Evolutionary conservation across 805 yeast genomes (phyloP), one percentile per base, ranked within the genome.

Genomic region (Teunomyces funiuensis): DNA sequence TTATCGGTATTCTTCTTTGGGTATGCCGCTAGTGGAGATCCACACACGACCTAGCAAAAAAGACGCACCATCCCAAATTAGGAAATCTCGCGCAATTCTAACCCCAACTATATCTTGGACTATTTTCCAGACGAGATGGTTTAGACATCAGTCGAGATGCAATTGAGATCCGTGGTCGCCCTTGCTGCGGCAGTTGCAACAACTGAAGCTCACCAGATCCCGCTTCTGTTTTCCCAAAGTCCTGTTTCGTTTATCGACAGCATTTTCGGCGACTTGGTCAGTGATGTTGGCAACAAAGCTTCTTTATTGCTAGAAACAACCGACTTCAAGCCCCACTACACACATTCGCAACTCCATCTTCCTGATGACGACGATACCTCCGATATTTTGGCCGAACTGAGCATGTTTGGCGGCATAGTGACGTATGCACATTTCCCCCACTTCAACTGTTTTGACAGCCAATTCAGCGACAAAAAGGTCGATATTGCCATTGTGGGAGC

Each of bases 401-500:
- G 43, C 29, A 22, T 62, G 40, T 76, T 74, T 50, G 77, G 80
- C 2, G 83, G 83, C 3, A 71, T 78, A 27, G 63, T 74, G 15
- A 73, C 83, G 1, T 80, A 75, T 61, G 85, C 77, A 1, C 80
- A 76, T 42, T 60, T 73, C 34, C 64, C 71, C 7, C 60, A 63
- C 33, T 65, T 68, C 44, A 63, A 74, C 46, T 79, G 84, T 53
- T 78, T 73, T 52, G 65, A 71, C 40, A 67, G 69, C 57, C 16
- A 34, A 4, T 43, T 34, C 15, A 46, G 28, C 28, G 33, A 40
- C 6, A 42, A 44, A 14, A 42, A 46, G 6, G 52, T 68, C 22
- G 83, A 79, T 49, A 71, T 79, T 30, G 83, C 82, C 2, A 71
- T 79, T 19, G 73, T 77, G 9, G 82, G 82, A 2, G 81, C 82